Evolutionary conservation across 2,329 filamentous ascomycete species (phyloP).

Genomic region (Knufia fluminis): DNA sequence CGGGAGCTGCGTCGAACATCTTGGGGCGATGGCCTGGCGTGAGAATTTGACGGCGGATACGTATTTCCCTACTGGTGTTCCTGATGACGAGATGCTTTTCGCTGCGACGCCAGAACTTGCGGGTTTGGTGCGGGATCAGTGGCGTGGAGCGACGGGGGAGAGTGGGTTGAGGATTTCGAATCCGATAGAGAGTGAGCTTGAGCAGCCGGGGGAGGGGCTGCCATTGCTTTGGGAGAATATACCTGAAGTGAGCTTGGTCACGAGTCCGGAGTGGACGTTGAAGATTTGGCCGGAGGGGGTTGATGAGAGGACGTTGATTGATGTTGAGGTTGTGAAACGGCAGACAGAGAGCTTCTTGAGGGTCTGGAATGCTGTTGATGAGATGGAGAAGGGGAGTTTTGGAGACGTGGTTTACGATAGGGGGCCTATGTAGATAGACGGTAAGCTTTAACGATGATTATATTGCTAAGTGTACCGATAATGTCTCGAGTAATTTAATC

Average conservation of each 20-base stretch:
- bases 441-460: too few species aligned
- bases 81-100: not conserved
- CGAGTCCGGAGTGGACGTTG: not conserved
- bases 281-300: not conserved
- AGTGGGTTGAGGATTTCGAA: not conserved
- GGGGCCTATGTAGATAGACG: too few species aligned
- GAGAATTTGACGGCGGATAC: conserved; percentile 4
- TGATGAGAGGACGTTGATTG: not conserved
- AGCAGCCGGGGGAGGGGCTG: not conserved
- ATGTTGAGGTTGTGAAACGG: not conserved
- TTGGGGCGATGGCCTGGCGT: conserved; percentile 7
- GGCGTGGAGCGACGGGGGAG: not conserved
- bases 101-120: not conserved
- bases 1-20: conserved; percentile 9
- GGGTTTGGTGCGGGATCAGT: not conserved
- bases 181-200: not conserved
- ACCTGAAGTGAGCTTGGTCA: not conserved
- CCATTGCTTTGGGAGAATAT: not conserved
- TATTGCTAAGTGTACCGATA: too few species aligned
- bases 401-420: too few species aligned
- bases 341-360: not conserved
- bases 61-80: conserved; percentile 5
- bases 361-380: not conserved
- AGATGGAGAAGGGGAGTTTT: not conserved
- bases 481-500: too few species aligned